Conservation (phyloP, 1,139 yeast genomes). For the Debaryomyces subglobosus region DNA sequence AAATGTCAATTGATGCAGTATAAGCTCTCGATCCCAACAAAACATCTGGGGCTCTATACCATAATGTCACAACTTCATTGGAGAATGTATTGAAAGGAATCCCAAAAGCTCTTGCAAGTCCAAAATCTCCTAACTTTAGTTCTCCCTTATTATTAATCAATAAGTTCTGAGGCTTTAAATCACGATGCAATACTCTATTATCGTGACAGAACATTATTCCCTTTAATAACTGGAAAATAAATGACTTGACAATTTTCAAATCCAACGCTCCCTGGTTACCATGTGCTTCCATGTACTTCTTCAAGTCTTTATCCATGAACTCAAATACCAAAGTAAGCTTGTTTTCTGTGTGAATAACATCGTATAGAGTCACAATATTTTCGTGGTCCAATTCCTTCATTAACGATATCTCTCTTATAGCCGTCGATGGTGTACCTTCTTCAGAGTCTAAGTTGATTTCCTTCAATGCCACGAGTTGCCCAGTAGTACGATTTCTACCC, state of each 20-base stretch:
- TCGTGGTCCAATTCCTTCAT: slow-evolving; percentile 97
- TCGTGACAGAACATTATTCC: slow-evolving; percentile 96
- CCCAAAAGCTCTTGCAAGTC: slow-evolving; percentile 96
- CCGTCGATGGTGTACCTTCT: slow-evolving; percentile 98
- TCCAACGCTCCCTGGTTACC: slow-evolving; percentile 85
- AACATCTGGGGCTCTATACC: slow-evolving; percentile 99
- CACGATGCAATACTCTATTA: slow-evolving; percentile 91
- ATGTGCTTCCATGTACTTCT: slow-evolving; percentile 89
- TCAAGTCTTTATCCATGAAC: slow-evolving; percentile 90
- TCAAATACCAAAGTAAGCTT: slow-evolving; percentile 92
- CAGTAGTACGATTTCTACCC: slow-evolving; percentile 89
- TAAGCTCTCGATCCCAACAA: slow-evolving; percentile 92
- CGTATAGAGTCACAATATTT: slow-evolving; percentile 89
- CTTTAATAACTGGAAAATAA: slow-evolving; percentile 88
- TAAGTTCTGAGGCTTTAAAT: slow-evolving; percentile 92
- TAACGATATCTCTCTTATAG: slow-evolving; percentile 91
- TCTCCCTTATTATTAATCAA: slow-evolving; percentile 88
- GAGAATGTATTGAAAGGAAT: slow-evolving; percentile 97
- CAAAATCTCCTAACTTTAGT: slow-evolving; percentile 94
- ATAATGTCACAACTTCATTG: slow-evolving; percentile 94
- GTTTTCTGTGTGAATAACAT: slow-evolving; percentile 95
- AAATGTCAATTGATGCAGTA: slow-evolving; percentile 94
- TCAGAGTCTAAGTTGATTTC: slow-evolving; percentile 94
- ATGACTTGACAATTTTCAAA: slow-evolving; percentile 77
- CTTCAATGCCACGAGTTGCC: slow-evolving; percentile 90